Evolutionary conservation across 495 filamentous ascomycete species (phyloP).

Genomic region (Trichoderma orchidacearum): DNA sequence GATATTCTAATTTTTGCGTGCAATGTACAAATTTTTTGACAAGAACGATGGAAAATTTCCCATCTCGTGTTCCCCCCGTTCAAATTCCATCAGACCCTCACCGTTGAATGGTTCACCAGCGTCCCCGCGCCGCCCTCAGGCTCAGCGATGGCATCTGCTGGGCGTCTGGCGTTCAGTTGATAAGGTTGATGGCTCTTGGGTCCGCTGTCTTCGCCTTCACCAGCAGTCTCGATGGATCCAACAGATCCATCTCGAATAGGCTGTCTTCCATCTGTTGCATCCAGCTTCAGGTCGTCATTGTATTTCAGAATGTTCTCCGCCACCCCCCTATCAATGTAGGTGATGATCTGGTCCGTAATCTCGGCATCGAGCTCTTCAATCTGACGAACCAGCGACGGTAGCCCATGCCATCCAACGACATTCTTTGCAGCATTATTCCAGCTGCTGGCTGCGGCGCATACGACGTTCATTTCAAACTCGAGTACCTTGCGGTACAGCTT

Average conservation of each 20-base stretch:
- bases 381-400: neutral
- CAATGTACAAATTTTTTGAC: neutral
- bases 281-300: neutral
- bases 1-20: too few species aligned
- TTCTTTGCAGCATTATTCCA: neutral
- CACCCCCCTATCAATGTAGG: neutral
- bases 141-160: neutral
- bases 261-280: neutral
- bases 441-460: conserved; percentile 1
- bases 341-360: neutral
- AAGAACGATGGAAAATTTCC: neutral
- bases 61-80: neutral
- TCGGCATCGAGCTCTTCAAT: neutral
- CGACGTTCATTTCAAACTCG: conserved; percentile 3
- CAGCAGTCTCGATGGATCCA: neutral
- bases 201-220: neutral
- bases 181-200: neutral
- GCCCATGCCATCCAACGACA: neutral
- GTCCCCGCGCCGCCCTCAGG: neutral
- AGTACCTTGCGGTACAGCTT: neutral
- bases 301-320: neutral
- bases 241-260: neutral
- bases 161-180: neutral
- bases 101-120: neutral
- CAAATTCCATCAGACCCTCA: neutral